Base-by-base conservation (phyloP, 257 asterid species). In the Solanum sitiens region DNA sequence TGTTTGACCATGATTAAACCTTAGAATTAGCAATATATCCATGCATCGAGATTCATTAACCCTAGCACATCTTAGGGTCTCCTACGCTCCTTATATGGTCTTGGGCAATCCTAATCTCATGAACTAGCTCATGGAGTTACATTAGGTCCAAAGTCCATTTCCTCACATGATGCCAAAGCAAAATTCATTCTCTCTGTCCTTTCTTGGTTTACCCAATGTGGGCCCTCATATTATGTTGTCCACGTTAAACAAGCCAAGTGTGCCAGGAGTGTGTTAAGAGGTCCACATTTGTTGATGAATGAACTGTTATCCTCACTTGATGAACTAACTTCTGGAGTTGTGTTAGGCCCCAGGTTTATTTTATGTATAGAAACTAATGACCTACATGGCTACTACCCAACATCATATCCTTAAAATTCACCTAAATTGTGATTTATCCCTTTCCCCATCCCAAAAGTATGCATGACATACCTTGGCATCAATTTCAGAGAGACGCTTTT, bases 391-490 rank as follows among this genome's bases (percentile, higher is more conserved):
- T 80, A 56, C 67, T 8, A 47, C 70, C 68, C 70, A 30, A 50
- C 70, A 50, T 1, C 68, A 50, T 50, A 32, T 47, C 27, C 70
- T 82, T 10, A 44, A 82, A 82, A 82, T 50, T 50, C 30, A 82
- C 45, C 21, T 30, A 50, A 11, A 82, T 30, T 50, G 11, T 82
- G 68, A 50, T 39, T 32, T 32, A 11, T 47, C 32, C 86, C 25
- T 82, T 32, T 33, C 32, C 68, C 45, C 30, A 82, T 13, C 42
- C 70, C 44, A 16, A 32, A 47, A 47, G 85, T 80, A 47, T 30
- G 18, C 12, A 50, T 27, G 70, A 50, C 56, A 74, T 86, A 96
- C 99, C 98, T 97, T 90, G 61, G 93, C 92, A 87, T 97, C 98
- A 88, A 95, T 89, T 67, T 97, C 98, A 65, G 93, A 85, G 68